Evolutionary conservation across 2,329 filamentous ascomycete species (phyloP), one percentile per base, ranked within the genome.

Genomic region (Huntiella bhutanensis): DNA sequence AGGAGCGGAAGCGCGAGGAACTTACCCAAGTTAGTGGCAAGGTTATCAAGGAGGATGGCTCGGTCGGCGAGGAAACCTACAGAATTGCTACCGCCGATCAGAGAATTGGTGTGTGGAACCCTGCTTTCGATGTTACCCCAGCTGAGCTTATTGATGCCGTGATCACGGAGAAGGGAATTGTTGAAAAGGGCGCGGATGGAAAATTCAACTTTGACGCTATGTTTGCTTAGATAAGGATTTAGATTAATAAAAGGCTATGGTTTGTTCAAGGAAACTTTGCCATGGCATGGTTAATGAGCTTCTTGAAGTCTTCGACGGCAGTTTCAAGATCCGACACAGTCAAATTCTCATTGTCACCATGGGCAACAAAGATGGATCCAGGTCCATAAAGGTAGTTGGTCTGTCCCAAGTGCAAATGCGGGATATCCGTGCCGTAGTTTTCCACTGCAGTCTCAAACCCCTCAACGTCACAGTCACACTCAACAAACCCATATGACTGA

Each of bases 41-140:
- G 1, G 68, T 81, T 11, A 74, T 82, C 12, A 65, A 69, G 35
- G 61, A 72, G 2, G 73, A 79, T 35, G 77, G 77, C 1, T 70
- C 64, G 4, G 65, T 88, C 0, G 75, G 85, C 53, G 62, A 75
- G 16, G 68, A 62, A 41, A 67, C 67, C 43, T 76, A 77, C 13
- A 75, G 80, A 10, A 75, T 96, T 32, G 84, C 82, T 37, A 88
- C 84, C 44, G 88, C 88, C 0, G 71, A 79, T 52, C 73, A 77
- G 57, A 75, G 76, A 2, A 86, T 96, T 51, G 68, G 73, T 36
- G 86, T 96, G 6, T 98, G 91, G 87, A 98, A 98, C 59, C 91
- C 91, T 32, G 82, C 86, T 0, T 98, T 98, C 58, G 91, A 98
- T 57, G 83, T 98, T 33, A 98, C 91, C 7, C 88, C 91, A 0